Percentiles rank a stretch among this genome's conserved stretches.
phyloP scores from a whole-genome alignment of 768 basidiomycete genomes.

The Sutorius australiensis region DNA sequence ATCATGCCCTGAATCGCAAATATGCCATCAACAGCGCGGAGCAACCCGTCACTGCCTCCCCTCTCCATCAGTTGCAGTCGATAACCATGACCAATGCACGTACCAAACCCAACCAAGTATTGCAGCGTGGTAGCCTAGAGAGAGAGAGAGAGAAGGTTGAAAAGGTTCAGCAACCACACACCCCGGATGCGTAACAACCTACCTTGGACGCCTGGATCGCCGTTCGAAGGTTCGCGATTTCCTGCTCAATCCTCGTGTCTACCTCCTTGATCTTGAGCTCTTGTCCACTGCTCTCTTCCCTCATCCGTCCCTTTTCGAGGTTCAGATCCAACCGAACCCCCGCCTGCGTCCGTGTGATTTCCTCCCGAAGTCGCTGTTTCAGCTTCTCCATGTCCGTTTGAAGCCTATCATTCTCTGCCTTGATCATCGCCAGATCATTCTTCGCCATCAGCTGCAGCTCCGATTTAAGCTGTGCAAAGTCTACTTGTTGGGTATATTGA shows the following conservation, averaged over 20 bases:
- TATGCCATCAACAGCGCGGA: slow-evolving; percentile 87
- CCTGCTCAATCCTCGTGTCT: slow-evolving; percentile 94
- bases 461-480: slow-evolving; percentile 94
- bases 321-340: slow-evolving; percentile 94
- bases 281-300: slow-evolving; percentile 88
- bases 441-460: slow-evolving; percentile 95
- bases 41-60: slow-evolving; percentile 70
- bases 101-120: slow-evolving; percentile 84
- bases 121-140: slow-evolving; percentile 77
- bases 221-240: slow-evolving; percentile 83
- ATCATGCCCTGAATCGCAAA: slow-evolving; percentile 50
- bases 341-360: slow-evolving; percentile 87
- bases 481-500: slow-evolving; percentile 93
- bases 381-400: slow-evolving; percentile 89
- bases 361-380: slow-evolving; percentile 88
- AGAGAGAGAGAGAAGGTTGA: no score
- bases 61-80: slow-evolving; percentile 5
- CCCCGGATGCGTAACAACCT: slow-evolving; percentile 2
- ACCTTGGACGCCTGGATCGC: slow-evolving; percentile 85
- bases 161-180: slow-evolving; percentile 4
- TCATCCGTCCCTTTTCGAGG: slow-evolving; percentile 91
- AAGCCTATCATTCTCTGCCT: slow-evolving; percentile 94
- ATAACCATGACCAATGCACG: slow-evolving; percentile 24
- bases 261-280: slow-evolving; percentile 98
- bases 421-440: slow-evolving; percentile 93